Percentiles rank a stretch among this genome's conserved stretches.
Conservation (phyloP, 2,329 filamentous ascomycete genomes). For the Curvularia verruculosa region DNA sequence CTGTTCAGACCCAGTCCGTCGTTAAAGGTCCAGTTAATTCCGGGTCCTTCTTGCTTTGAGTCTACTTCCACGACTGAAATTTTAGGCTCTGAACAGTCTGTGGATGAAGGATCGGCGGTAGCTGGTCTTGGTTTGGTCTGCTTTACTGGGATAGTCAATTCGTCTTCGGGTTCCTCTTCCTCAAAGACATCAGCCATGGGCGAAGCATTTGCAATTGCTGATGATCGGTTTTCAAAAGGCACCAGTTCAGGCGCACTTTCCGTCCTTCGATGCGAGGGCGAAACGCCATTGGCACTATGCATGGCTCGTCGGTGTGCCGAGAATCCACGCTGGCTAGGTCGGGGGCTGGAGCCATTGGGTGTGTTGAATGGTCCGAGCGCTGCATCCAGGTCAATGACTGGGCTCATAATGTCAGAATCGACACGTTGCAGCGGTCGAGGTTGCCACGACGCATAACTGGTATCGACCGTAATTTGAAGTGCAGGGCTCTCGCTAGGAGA, state of each 20-base stretch:
- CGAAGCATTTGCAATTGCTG: conserved; percentile 64
- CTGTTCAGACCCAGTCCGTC: conserved; percentile 48
- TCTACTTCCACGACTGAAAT: conserved; percentile 57
- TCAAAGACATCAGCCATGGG: conserved; percentile 89
- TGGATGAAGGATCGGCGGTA: conserved; percentile 41
- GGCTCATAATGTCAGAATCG: conserved; percentile 68
- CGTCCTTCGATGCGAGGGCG: conserved; percentile 77
- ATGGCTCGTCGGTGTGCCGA: conserved; percentile 66
- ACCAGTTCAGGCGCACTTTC: conserved; percentile 82
- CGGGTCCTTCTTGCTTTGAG: conserved; percentile 45
- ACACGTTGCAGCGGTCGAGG: conserved; percentile 47
- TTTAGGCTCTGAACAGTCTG: conserved; percentile 48
- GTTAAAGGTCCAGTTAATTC: conserved; percentile 54
- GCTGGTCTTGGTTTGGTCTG: conserved; percentile 17
- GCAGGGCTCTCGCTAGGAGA: conserved; percentile 36
- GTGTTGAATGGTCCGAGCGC: conserved; percentile 93
- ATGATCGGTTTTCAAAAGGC: conserved; percentile 67
- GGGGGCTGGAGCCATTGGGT: conserved; percentile 70
- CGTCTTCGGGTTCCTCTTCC: conserved; percentile 73
- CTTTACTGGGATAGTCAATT: conserved; percentile 37
- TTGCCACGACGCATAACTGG: conserved; percentile 47
- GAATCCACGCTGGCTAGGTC: conserved; percentile 51
- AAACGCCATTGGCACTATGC: conserved; percentile 77
- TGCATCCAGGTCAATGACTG: conserved; percentile 92
- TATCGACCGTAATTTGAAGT: conserved; percentile 38